Base-by-base conservation (phyloP, 2,329 filamentous ascomycete genomes). In the Chrysoporthe austroafricana region DNA sequence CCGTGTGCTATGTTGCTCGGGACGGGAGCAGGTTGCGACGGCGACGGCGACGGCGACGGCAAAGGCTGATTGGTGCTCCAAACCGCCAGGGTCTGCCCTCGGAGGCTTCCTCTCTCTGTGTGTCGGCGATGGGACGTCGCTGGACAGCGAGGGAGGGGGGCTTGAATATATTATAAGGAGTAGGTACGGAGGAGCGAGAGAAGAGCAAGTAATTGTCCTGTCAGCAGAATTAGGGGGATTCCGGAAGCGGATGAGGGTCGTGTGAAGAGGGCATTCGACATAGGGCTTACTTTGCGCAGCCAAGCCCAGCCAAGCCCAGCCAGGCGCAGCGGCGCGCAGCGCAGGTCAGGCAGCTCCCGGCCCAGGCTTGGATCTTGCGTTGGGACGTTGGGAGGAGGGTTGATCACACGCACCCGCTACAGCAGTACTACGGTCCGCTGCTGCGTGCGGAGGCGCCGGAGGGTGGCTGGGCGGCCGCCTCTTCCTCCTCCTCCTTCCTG, bases 171-270 rank as follows among this genome's bases (percentile, higher is more conserved):
- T 26, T 34, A 54, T 26, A 14, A 32, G 16, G 26, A 34, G 21
- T 14, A 54, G 32, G 50, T 54, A 34, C 32, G 21, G 13, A 34
- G 26, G 21, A 34, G 26, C 26, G 50, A 54, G 21, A 32, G 26
- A 32, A 54, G 11, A 14, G 50, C 13, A 32, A 54, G 50, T 21
- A 13, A 3, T 54, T 32, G 26, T 32, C 21, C 21, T 54, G n/a
- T 54, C 50, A 7, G 14, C 50, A 54, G 26, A 54, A 52, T n/a
- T 21, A 26, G 48, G 21, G 26, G 50, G 21, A 32, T 54, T 34
- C 50, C 50, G 50, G 50, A 54, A 54, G 21, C 50, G 50, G 21
- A 54, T 54, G 50, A 54, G 50, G 50, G 21, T 52, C 32, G 32
- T 32, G 50, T 54, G 50, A 46, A 21, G 14, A 62, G 26, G 43